Evolutionary conservation across 345 rosid species (phyloP), one percentile per base, ranked within the genome.

Genomic region (Camelina laxa): DNA sequence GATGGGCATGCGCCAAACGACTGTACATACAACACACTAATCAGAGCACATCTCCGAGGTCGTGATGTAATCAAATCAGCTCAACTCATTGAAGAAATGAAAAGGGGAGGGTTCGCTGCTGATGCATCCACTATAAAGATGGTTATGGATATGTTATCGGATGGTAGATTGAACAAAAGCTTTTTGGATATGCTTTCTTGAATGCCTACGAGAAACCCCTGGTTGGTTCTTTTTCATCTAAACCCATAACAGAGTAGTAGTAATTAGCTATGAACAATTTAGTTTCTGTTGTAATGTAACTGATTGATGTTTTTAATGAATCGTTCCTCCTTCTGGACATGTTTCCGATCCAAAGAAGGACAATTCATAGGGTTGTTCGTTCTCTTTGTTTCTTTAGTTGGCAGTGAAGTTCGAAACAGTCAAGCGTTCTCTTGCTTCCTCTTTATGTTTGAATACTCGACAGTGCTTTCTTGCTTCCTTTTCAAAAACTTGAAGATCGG

Each of bases 11-110:
- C 11, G 17, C 81, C 70, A 19, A 6, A 57, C 58, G 8, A 7
- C 19, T 7, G 61, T 11, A 69, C 76, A 4, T 79, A 50, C 63
- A 69, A 64, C 56, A 70, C 60, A 41, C 49, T 79, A 4, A 49
- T 79, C 36, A 41, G 45, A 1, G 50, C 22, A 11, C 56, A 69
- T 31, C 56, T 70, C 17, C 42, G 15, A 54, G 24, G 16, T 44
- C 7, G 13, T 5, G 8, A 35, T 14, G 2, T 9, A 41, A 33
- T 3, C 2, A 15, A 9, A 16, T 27, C 10, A 22, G 62, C 47
- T 19, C 11, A 67, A 20, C 5, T 50, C 5, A 35, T 67, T 0
- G 48, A 53, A 35, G 35, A 53, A 14, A 20, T 67, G 36, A 54
- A 50, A 2, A 44, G 19, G 1, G 1, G 65, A 4, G 41, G 64